phyloP scores from a whole-genome alignment of 2,329 filamentous ascomycete genomes.

The Colletotrichum cereale region DNA sequence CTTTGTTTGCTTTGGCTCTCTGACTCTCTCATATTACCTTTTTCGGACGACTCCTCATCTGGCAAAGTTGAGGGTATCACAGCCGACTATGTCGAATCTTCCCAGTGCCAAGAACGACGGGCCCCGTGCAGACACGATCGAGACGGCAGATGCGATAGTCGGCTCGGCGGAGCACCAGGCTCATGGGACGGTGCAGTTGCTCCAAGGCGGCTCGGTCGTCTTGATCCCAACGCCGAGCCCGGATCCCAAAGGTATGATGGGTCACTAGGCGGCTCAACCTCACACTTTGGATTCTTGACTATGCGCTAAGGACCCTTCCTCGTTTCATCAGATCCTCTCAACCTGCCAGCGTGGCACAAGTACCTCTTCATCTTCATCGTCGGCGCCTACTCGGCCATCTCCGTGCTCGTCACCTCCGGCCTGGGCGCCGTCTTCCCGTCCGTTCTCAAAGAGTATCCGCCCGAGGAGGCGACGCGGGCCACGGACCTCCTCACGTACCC shows the following conservation, averaged over 20 bases:
- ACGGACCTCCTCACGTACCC: slow-evolving; percentile 49
- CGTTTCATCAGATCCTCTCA: slow-evolving; percentile 44
- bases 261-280: not conserved
- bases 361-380: slow-evolving; percentile 43
- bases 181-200: slow-evolving; percentile 22
- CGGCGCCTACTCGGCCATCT: slow-evolving; percentile 31
- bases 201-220: slow-evolving; percentile 37
- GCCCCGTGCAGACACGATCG: not conserved
- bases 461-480: slow-evolving; percentile 27
- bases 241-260: slow-evolving; percentile 42
- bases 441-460: slow-evolving; percentile 40
- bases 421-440: slow-evolving; percentile 40
- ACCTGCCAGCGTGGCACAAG: slow-evolving; percentile 45
- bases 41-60: not conserved
- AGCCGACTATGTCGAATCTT: slow-evolving; percentile 3
- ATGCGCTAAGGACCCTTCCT: too few relatives aligned
- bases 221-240: slow-evolving; percentile 44
- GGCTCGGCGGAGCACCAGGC: not conserved
- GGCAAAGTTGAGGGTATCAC: not conserved
- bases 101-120: slow-evolving; percentile 1
- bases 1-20: not conserved
- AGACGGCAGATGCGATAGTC: not conserved
- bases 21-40: not conserved
- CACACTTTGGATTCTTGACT: too few relatives aligned
- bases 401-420: slow-evolving; percentile 40